Conservation (phyloP, 2,329 filamentous ascomycete species). For the Pseudogymnoascus sp. region DNA sequence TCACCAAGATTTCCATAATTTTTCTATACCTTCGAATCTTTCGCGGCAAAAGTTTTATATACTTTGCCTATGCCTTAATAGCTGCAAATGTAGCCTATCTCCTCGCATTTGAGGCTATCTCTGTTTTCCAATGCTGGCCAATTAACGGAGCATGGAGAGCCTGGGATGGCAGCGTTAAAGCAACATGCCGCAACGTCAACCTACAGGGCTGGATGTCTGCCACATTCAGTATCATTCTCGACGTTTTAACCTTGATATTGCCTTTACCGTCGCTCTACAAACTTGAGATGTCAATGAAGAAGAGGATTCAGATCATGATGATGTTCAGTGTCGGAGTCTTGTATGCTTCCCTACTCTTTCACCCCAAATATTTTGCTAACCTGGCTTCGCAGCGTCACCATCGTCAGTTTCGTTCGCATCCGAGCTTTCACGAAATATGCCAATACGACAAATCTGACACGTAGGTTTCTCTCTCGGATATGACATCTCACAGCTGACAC, state of each 20-base stretch:
- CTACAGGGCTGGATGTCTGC: constrained; percentile 43
- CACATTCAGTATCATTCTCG: constrained; percentile 42
- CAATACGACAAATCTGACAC: constrained; percentile 18
- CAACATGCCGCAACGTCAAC: constrained; percentile 42
- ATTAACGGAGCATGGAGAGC: constrained; percentile 43
- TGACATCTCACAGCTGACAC: not conserved
- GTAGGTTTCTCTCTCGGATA: not conserved
- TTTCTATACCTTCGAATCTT: constrained; percentile 50
- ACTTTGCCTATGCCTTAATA: constrained; percentile 2
- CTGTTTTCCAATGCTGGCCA: constrained; percentile 43
- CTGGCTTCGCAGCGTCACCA: constrained; percentile 17
- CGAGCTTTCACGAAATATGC: constrained; percentile 19
- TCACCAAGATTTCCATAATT: constrained; percentile 43
- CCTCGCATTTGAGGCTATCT: constrained; percentile 27
- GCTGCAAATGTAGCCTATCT: constrained; percentile 21
- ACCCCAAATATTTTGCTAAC: not conserved
- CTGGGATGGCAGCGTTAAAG: constrained; percentile 41
- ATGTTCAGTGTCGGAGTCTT: constrained; percentile 45
- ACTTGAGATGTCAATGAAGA: constrained; percentile 38
- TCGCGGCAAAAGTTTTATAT: constrained; percentile 23
- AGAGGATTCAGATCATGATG: constrained; percentile 39
- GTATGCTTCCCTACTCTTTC: not conserved
- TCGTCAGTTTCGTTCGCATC: constrained; percentile 21
- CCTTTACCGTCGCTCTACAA: constrained; percentile 37
- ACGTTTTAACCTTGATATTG: constrained; percentile 43